Evolutionary conservation across 2,329 filamentous ascomycete genomes (phyloP).

Genomic region (Huntiella omanensis): DNA sequence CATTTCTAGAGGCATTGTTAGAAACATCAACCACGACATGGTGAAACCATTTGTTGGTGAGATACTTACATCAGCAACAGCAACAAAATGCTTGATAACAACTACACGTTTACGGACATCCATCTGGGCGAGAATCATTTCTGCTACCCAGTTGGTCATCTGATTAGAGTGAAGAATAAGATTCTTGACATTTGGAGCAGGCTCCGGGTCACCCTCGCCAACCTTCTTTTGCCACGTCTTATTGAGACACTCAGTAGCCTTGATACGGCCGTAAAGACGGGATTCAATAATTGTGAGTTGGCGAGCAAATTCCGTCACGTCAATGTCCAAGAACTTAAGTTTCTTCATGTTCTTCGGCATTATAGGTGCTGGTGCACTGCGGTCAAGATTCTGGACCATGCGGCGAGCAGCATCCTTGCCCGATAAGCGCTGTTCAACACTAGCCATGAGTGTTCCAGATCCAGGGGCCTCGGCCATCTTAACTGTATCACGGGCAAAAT

Average conservation of each 20-base stretch:
- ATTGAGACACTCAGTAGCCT: slow-evolving; percentile 86
- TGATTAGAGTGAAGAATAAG: slow-evolving; percentile 96
- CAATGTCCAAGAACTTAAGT: slow-evolving; percentile 93
- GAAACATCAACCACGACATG: background rate
- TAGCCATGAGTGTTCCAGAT: slow-evolving; percentile 62
- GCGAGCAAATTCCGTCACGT: slow-evolving; percentile 87
- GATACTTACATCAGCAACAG: slow-evolving; percentile 71
- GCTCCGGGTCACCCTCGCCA: slow-evolving; percentile 59
- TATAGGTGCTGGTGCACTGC: slow-evolving; percentile 69
- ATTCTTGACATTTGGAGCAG: slow-evolving; percentile 85
- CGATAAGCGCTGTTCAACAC: slow-evolving; percentile 72
- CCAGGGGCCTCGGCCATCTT: slow-evolving; percentile 88
- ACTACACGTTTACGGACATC: slow-evolving; percentile 93
- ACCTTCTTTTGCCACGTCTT: slow-evolving; percentile 99
- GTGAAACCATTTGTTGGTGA: background rate
- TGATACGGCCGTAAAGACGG: slow-evolving; percentile 84
- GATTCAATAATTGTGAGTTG: slow-evolving; percentile 96
- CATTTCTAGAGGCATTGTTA: slow-evolving; percentile 50
- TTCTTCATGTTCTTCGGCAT: slow-evolving; percentile 99
- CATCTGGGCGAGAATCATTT: slow-evolving; percentile 91
- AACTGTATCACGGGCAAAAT: slow-evolving; percentile 79
- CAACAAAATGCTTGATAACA: slow-evolving; percentile 96
- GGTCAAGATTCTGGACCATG: slow-evolving; percentile 69
- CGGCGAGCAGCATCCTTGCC: slow-evolving; percentile 79
- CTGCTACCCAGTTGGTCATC: slow-evolving; percentile 97